These are phyloP conservation scores for Massarina eburnea DNA, from an alignment of 2,329 filamentous ascomycete species.

Conservation along the genomic window DNA sequence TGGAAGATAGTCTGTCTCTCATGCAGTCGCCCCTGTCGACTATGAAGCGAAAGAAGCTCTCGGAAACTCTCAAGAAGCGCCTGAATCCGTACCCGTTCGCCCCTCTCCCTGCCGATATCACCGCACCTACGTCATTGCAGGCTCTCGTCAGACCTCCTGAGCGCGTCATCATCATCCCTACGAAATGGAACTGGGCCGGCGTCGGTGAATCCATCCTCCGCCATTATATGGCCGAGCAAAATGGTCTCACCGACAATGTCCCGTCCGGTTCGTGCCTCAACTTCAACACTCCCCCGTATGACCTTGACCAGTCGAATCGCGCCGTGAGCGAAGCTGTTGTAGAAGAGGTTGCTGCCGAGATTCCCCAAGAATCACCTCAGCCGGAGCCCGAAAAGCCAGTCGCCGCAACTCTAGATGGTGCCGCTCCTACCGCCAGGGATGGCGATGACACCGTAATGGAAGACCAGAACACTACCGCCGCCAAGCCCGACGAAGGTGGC, in stretches of 20 bases:
- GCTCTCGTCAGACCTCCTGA: constrained; percentile 34
- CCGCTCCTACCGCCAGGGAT: constrained; percentile 4
- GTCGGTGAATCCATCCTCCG: constrained; percentile 53
- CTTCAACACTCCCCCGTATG: constrained; percentile 44
- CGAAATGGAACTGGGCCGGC: constrained; percentile 50
- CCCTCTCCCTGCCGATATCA: constrained; percentile 40
- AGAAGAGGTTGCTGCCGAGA: constrained; percentile 8
- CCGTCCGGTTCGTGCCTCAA: constrained; percentile 44
- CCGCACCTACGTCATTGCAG: constrained; percentile 17
- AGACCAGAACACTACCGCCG: constrained; percentile 13
- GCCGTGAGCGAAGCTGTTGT: constrained; percentile 5
- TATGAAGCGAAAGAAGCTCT: constrained; percentile 54
- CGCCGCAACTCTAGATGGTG: neutral
- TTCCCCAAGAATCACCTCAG: constrained; percentile 8
- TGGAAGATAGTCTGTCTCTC: constrained; percentile 59
- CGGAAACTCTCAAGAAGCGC: constrained; percentile 55
- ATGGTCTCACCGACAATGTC: constrained; percentile 28
- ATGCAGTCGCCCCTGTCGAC: constrained; percentile 53
- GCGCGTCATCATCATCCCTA: constrained; percentile 36
- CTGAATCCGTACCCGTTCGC: constrained; percentile 55
- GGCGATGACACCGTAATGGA: constrained; percentile 24
- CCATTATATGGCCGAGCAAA: constrained; percentile 46
- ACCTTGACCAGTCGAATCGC: constrained; percentile 20
- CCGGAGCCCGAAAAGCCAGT: constrained; percentile 7
- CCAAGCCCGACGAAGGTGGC: constrained; percentile 14